Conservation (phyloP, 257 asterid species). For the Scutellaria barbata region DNA sequence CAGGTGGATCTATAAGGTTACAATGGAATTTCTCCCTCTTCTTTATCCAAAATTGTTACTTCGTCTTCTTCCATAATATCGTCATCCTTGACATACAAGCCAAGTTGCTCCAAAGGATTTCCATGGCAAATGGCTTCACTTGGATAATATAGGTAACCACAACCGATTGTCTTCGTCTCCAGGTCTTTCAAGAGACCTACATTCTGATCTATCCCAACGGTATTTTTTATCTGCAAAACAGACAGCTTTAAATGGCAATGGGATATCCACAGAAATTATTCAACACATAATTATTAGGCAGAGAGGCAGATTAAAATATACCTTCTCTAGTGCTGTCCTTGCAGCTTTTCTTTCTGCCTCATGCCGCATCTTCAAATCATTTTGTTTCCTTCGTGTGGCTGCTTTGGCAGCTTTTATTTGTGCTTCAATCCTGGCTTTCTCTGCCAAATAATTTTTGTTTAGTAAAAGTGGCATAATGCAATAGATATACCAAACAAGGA, state of each 20-base stretch:
- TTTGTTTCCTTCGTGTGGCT: slow-evolving; percentile 45
- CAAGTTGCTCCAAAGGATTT: slow-evolving; percentile 54
- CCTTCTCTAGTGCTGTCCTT: slow-evolving; percentile 63
- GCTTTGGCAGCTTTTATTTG: slow-evolving; percentile 67
- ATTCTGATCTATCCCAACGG: slow-evolving; percentile 51
- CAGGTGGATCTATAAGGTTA: not conserved
- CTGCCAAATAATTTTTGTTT: slow-evolving; percentile 42
- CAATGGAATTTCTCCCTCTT: slow-evolving; percentile 67
- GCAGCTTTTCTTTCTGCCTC: slow-evolving; percentile 70
- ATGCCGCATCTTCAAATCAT: slow-evolving; percentile 45
- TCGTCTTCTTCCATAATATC: slow-evolving; percentile 47
- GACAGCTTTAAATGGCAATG: not conserved
- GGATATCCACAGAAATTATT: not conserved
- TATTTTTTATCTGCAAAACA: slow-evolving; percentile 51
- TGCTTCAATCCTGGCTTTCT: slow-evolving; percentile 66
- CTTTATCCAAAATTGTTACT: slow-evolving; percentile 41
- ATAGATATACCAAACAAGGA: too few species aligned
- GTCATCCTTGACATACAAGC: slow-evolving; percentile 57
- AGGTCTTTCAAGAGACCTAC: slow-evolving; percentile 48
- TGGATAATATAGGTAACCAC: slow-evolving; percentile 32
- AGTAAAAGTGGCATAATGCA: not conserved
- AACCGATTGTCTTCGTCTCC: slow-evolving; percentile 42
- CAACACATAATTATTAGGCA: not conserved
- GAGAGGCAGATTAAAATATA: slow-evolving; percentile 11
- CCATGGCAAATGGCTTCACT: slow-evolving; percentile 18